Evolutionary conservation across 805 yeast species (phyloP), one percentile per base, ranked within the genome.

Genomic region (Metschnikowia vanudenii): DNA sequence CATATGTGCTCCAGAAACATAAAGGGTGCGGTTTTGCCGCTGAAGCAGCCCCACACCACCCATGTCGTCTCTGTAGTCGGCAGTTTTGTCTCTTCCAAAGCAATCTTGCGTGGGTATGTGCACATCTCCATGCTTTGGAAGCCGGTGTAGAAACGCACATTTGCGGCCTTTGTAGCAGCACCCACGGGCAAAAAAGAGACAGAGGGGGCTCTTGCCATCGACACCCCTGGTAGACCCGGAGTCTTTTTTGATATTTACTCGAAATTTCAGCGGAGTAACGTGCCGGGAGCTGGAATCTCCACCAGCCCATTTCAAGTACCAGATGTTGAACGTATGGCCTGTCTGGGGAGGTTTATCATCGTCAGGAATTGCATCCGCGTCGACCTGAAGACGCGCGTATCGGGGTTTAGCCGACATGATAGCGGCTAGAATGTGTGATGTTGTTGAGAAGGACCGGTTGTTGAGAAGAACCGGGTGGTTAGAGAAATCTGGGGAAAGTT

Each of bases 291-390:
- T 80, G 33, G 76, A 68, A 12, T 88, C 90, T 14, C 66, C 66
- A 0, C 90, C 89, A 7, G 94, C 81, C 97, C 97, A 91, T 63
- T 84, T 85, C 46, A 84, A 73, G 63, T 80, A 91, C 97, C 97
- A 91, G 13, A 88, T 75, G 58, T 91, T 91, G 70, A 85, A 91
- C 0, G 82, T 80, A 7, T 82, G 79, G 0, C 96, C 96, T 0
- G 85, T 78, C 53, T 87, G 96, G 5, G 88, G 83, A 0, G 96
- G 96, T 39, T 79, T 76, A 34, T 77, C 81, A 35, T 80, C 81
- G 16, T 76, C 74, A 0, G 81, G 71, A 13, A 82, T 63, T 4
- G 70, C 69, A 0, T 76, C 74, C 1, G 88, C 85, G 46, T 82
- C 84, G 1, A 87, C 80, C 59, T 89, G 97, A 2, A 82, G 70